Evolutionary conservation across 495 filamentous ascomycete species (phyloP).

Genomic region (Astrothelium macrocarpum): DNA sequence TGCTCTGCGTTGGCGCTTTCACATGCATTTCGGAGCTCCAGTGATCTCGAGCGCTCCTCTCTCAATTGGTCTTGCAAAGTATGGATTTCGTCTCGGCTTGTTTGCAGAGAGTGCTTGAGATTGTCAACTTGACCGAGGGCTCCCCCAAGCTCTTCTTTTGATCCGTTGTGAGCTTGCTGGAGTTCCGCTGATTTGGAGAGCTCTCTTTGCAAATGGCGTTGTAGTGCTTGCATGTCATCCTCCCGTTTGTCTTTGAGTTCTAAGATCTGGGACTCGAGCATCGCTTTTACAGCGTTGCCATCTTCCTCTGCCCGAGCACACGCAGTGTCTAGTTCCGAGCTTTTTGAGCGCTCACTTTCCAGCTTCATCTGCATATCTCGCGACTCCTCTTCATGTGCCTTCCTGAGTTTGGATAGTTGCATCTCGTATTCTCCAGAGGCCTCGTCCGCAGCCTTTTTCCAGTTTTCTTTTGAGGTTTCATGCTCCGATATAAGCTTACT

Average conservation of each 20-base stretch:
- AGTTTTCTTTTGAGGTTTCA: not conserved
- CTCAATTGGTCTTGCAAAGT: not conserved
- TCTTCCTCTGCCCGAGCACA: conserved; percentile 13
- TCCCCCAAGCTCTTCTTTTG: not conserved
- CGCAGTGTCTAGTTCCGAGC: conserved; percentile 6
- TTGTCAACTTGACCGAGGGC: not conserved
- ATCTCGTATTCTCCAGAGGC: not conserved
- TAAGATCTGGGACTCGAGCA: not conserved
- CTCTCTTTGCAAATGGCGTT: not conserved
- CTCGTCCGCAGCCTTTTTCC: not conserved
- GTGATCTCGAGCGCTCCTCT: not conserved
- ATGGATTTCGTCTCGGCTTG: not conserved
- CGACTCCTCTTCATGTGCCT: conserved; percentile 9
- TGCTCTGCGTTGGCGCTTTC: not conserved
- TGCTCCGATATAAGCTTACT: conserved; percentile 2
- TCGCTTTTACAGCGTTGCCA: not conserved
- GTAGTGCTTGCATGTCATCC: not conserved
- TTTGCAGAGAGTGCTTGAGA: not conserved
- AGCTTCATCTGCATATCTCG: not conserved
- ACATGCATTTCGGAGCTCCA: not conserved
- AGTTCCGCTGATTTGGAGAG: not conserved
- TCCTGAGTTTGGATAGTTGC: not conserved
- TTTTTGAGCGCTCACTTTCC: conserved; percentile 2
- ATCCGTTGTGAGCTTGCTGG: not conserved
- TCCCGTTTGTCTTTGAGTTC: not conserved